Percentiles rank a stretch among this genome's conserved stretches.
Evolutionary conservation across 192 early-diverging fungal species (phyloP).

Genomic region (Coemansia sp.): DNA sequence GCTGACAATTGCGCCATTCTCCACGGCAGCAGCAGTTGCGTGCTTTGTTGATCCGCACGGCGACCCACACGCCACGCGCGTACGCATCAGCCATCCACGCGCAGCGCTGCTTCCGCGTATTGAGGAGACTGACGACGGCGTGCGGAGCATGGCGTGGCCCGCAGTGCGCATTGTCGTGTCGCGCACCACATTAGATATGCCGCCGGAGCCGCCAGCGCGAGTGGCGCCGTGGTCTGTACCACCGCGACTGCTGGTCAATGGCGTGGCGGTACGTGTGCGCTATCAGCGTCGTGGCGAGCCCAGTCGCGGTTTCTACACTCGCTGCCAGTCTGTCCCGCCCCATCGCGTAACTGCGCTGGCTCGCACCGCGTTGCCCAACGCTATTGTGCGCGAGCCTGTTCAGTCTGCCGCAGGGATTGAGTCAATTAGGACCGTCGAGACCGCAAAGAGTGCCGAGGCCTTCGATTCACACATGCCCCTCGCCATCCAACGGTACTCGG

Average conservation of each 20-base stretch:
- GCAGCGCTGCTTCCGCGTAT: conserved; percentile 24
- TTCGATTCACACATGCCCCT: not conserved
- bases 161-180: conserved; percentile 19
- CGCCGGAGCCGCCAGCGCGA: not conserved
- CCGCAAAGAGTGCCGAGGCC: too few relatives aligned
- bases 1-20: conserved; percentile 27
- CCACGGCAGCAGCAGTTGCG: conserved; percentile 19
- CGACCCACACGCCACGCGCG: conserved; percentile 46
- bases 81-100: conserved; percentile 41
- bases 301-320: conserved; percentile 28
- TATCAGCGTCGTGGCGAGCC: conserved; percentile 34
- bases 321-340: conserved; percentile 35
- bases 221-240: conserved; percentile 42
- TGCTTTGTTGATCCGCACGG: conserved; percentile 51
- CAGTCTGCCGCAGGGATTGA: conserved; percentile 10
- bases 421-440: too few relatives aligned
- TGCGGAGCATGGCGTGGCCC: conserved; percentile 35
- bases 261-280: conserved; percentile 29
- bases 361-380: conserved; percentile 2
- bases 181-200: not conserved
- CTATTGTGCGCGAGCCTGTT: conserved; percentile 2
- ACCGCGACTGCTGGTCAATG: conserved; percentile 38
- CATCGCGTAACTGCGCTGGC: conserved; percentile 13
- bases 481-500: conserved; percentile 36
- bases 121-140: conserved; percentile 12